phyloP scores from a whole-genome alignment of 192 early-diverging fungal species.

The Mortierella hygrophila region DNA sequence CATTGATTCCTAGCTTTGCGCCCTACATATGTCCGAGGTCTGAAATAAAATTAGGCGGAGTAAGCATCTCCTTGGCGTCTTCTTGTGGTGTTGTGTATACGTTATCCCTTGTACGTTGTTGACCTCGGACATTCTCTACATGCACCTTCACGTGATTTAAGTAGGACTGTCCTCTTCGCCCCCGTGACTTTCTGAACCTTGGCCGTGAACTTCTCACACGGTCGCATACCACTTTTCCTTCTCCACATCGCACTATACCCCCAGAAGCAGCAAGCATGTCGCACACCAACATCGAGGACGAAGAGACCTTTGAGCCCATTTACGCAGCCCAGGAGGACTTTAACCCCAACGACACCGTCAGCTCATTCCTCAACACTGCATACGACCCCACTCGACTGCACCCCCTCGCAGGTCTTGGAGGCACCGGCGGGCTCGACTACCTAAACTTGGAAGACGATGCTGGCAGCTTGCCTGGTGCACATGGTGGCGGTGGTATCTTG shows the following conservation, averaged over 20 bases:
- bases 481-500: constrained; percentile 55
- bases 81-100: no score
- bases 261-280: not conserved
- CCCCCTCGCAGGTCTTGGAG: constrained; percentile 61
- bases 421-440: constrained; percentile 62
- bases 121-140: no score
- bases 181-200: no score
- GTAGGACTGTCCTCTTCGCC: no score
- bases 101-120: no score
- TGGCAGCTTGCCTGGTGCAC: constrained; percentile 31
- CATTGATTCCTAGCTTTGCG: no score
- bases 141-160: no score
- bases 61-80: no score
- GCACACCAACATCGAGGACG: constrained; percentile 35
- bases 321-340: constrained; percentile 40
- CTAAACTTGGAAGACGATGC: constrained; percentile 57
- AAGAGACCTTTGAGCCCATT: constrained; percentile 29
- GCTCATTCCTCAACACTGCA: constrained; percentile 58
- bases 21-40: no score
- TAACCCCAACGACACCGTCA: constrained; percentile 57
- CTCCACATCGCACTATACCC: not conserved
- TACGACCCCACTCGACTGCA: constrained; percentile 55
- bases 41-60: no score
- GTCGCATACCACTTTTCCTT: not conserved
- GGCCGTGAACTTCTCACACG: no score